Conservation (phyloP, 2,329 filamentous ascomycete species). For the Plectosphaerella sp. region DNA sequence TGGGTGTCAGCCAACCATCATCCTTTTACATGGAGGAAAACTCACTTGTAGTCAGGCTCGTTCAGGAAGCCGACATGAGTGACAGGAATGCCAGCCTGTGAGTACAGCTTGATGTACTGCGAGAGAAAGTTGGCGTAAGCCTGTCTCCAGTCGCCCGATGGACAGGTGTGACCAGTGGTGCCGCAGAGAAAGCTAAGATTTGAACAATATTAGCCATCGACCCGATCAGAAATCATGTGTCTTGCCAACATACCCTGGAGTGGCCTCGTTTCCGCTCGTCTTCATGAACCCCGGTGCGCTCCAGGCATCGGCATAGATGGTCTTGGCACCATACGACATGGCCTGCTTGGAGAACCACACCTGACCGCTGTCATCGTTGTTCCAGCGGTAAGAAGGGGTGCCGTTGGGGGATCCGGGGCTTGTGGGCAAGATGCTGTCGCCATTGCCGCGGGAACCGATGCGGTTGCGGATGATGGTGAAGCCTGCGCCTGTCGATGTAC, state of each 20-base stretch:
- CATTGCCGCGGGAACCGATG: conserved; percentile 32
- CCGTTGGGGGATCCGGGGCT: conserved; percentile 35
- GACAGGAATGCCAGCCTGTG: conserved; percentile 34
- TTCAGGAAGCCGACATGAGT: conserved; percentile 25
- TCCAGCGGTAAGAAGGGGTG: conserved; percentile 38
- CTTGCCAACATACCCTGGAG: conserved; percentile 10
- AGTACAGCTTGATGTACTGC: conserved; percentile 42
- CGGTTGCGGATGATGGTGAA: conserved; percentile 46
- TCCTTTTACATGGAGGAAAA: no score
- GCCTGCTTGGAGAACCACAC: conserved; percentile 48
- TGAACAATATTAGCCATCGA: background rate
- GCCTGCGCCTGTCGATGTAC: conserved; percentile 37
- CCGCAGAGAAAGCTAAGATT: conserved; percentile 28
- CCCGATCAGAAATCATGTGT: background rate
- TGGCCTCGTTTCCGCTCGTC: conserved; percentile 31
- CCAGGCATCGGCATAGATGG: conserved; percentile 40
- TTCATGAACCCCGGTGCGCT: conserved; percentile 45
- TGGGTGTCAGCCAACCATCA: background rate
- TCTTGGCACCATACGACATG: conserved; percentile 28
- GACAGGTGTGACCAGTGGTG: conserved; percentile 29
- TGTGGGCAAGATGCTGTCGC: conserved; percentile 34
- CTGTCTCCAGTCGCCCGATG: conserved; percentile 39
- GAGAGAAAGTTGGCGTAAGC: conserved; percentile 44
- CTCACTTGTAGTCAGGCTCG: conserved; percentile 11
- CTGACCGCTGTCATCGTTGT: conserved; percentile 43